Percentiles rank a stretch among this genome's conserved stretches.
Conservation (phyloP, 1,139 yeast genomes). For the Hanseniaspora sp. region DNA sequence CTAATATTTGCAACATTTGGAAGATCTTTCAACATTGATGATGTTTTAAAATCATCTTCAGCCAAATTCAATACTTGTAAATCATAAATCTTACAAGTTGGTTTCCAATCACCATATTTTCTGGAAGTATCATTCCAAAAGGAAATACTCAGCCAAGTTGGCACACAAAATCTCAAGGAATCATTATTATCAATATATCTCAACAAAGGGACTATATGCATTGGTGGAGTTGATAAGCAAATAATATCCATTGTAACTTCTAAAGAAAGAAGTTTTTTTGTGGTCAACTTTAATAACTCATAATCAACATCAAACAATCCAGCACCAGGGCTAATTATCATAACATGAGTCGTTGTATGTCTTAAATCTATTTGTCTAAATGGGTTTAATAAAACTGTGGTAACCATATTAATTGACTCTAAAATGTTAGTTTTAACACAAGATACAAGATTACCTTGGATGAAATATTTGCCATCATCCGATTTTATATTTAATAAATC, state of each 20-base stretch:
- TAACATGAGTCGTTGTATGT: conserved; percentile 76
- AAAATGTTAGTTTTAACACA: conserved; percentile 80
- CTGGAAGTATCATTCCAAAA: conserved; percentile 60
- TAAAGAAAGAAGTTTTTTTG: conserved; percentile 59
- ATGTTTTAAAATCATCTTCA: conserved; percentile 58
- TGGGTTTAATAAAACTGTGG: conserved; percentile 67
- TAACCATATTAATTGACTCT: conserved; percentile 77
- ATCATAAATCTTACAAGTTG: conserved; percentile 86
- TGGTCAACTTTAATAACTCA: conserved; percentile 60
- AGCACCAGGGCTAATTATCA: conserved; percentile 81
- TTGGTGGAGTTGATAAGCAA: conserved; percentile 80
- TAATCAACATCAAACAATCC: conserved; percentile 90
- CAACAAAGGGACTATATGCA: conserved; percentile 83
- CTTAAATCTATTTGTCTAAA: conserved; percentile 76
- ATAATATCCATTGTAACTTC: conserved; percentile 84
- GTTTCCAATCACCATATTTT: conserved; percentile 56
- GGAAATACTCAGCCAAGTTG: conserved; percentile 89
- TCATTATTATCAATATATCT: conserved; percentile 51
- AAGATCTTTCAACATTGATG: conserved; percentile 23
- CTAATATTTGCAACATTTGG: conserved; percentile 20
- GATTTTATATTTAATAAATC: conserved; percentile 50
- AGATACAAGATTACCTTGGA: conserved; percentile 58
- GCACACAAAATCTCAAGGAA: conserved; percentile 63
- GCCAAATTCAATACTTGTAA: conserved; percentile 96
- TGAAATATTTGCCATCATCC: conserved; percentile 31